Percentiles rank a stretch among this genome's conserved stretches.
Evolutionary conservation across 2,329 filamentous ascomycete species (phyloP).

Genomic region (Pseudogymnoascus sp.): DNA sequence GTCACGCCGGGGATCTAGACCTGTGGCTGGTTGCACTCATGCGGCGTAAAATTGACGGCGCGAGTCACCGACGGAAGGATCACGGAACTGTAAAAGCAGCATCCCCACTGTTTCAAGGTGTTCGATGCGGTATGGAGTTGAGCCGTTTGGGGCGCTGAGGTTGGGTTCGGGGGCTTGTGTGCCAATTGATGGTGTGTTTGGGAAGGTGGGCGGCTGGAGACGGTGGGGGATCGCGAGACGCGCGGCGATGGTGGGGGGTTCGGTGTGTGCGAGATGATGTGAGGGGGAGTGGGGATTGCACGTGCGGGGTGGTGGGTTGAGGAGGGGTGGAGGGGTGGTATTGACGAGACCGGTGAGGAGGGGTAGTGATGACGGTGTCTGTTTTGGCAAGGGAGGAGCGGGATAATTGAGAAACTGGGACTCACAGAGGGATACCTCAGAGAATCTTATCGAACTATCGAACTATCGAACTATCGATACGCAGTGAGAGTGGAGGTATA

Average conservation of each 20-base stretch:
- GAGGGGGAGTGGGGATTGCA: constrained; percentile 1
- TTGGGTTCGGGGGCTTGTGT: background rate
- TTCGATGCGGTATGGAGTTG: background rate
- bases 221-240: background rate
- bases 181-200: background rate
- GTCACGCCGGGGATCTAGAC: constrained; percentile 4
- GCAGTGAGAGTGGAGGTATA: background rate
- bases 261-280: constrained; percentile 6
- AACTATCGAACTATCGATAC: too few species aligned
- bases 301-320: background rate
- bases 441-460: background rate
- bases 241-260: constrained; percentile 1
- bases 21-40: background rate
- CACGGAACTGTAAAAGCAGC: background rate
- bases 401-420: background rate
- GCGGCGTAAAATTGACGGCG: constrained; percentile 3
- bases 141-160: background rate
- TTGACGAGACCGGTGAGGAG: background rate
- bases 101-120: background rate
- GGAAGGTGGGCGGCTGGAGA: background rate
- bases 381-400: background rate
- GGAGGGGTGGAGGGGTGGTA: background rate
- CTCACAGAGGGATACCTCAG: background rate
- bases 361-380: background rate
- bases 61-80: background rate